These are phyloP conservation scores for Schizothecium vesticola DNA, from an alignment of 495 filamentous ascomycete species.

Conservation along the genomic window DNA sequence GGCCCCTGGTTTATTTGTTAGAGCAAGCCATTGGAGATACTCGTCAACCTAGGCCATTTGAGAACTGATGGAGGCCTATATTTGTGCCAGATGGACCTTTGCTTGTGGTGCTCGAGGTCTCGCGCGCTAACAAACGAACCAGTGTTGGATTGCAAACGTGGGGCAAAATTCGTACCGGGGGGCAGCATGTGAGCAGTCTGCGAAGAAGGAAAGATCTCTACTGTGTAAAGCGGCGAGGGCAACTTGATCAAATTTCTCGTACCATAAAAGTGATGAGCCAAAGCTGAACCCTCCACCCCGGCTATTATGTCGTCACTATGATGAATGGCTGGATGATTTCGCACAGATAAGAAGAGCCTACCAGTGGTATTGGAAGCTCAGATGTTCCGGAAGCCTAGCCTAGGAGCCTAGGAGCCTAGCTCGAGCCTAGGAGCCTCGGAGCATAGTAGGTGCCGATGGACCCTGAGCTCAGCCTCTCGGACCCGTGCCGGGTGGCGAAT, in stretches of 20 bases:
- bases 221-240: too few relatives aligned
- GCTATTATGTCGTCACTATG: not conserved
- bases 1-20: not conserved
- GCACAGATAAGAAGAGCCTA: not conserved
- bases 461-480: not conserved
- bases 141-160: too few relatives aligned
- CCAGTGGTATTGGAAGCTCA: too few relatives aligned
- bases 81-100: too few relatives aligned
- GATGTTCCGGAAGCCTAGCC: too few relatives aligned
- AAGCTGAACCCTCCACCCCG: not conserved
- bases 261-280: not conserved
- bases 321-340: not conserved
- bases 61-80: not conserved
- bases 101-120: not conserved
- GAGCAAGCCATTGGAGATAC: not conserved
- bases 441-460: too few relatives aligned
- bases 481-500: not conserved
- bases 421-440: too few relatives aligned
- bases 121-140: not conserved
- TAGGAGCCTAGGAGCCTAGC: too few relatives aligned
- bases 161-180: not conserved
- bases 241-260: not conserved
- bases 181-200: not conserved
- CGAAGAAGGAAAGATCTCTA: not conserved
- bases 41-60: too few relatives aligned